phyloP scores from a whole-genome alignment of 208 protist species.

The Leishmania guyanensis region DNA sequence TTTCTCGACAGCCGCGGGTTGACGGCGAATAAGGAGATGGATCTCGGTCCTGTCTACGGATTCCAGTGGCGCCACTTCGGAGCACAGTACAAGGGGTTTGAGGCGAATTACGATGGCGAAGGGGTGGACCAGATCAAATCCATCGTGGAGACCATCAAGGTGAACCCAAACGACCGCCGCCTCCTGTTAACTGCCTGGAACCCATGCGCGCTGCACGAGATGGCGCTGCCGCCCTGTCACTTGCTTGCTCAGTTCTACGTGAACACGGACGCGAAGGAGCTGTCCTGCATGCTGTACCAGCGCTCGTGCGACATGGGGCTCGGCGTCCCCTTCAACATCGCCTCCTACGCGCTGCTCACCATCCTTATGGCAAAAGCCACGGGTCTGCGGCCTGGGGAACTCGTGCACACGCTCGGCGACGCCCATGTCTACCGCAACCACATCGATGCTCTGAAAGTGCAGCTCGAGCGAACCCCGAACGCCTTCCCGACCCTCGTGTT shows the following conservation, averaged over 20 bases:
- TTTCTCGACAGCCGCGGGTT: slow-evolving; percentile 96
- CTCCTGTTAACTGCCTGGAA: slow-evolving; percentile 99
- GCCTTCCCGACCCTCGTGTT: slow-evolving; percentile 93
- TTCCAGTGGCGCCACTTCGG: slow-evolving; percentile 99
- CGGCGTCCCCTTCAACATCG: slow-evolving; percentile 99
- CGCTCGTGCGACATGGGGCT: slow-evolving; percentile 97
- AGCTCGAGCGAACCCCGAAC: slow-evolving; percentile 90
- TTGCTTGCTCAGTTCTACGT: slow-evolving; percentile 98
- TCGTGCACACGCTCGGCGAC: slow-evolving; percentile 98
- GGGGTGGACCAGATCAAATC: slow-evolving; percentile 97
- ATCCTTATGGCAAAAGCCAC: slow-evolving; percentile 92
- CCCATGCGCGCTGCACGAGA: slow-evolving; percentile 90
- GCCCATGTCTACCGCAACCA: slow-evolving; percentile 99
- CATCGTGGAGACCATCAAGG: slow-evolving; percentile 92
- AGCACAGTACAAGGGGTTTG: slow-evolving; percentile 86
- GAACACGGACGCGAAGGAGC: slow-evolving; percentile 80
- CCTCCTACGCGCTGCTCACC: slow-evolving; percentile 97
- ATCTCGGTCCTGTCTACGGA: slow-evolving; percentile 98
- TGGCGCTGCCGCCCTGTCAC: slow-evolving; percentile 99
- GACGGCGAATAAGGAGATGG: slow-evolving; percentile 92
- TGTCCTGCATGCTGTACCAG: slow-evolving; percentile 96
- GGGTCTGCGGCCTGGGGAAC: slow-evolving; percentile 95
- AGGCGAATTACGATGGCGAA: slow-evolving; percentile 92
- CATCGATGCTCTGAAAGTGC: slow-evolving; percentile 95
- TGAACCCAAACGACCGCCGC: slow-evolving; percentile 94